Percentiles rank a stretch among this genome's conserved stretches.
Conservation (phyloP, 2,329 filamentous ascomycete genomes). For the Monosporascus cannonballus region DNA sequence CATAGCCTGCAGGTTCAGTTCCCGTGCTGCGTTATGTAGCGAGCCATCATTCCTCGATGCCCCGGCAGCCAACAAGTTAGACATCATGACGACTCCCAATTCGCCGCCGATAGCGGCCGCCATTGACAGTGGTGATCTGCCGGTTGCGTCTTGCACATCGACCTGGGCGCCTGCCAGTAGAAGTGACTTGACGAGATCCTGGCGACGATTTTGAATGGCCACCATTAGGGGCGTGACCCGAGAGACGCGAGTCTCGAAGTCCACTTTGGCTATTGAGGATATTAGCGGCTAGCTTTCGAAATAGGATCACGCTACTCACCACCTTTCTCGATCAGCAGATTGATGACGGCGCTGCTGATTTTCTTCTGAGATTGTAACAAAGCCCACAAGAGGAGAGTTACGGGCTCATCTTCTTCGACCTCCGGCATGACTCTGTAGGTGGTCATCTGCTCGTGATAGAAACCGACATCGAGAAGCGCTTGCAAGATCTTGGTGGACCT, state of each 20-base stretch:
- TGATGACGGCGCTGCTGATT: conserved; percentile 52
- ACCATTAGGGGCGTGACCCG: conserved; percentile 53
- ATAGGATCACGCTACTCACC: conserved; percentile 16
- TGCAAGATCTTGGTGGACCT: conserved; percentile 46
- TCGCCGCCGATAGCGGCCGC: conserved; percentile 51
- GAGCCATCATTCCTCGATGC: conserved; percentile 59
- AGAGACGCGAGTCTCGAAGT: conserved; percentile 45
- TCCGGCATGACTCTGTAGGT: conserved; percentile 37
- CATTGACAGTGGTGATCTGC: conserved; percentile 54
- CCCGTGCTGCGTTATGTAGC: conserved; percentile 57
- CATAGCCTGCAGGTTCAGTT: conserved; percentile 51
- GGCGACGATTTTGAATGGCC: conserved; percentile 48
- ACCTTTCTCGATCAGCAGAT: conserved; percentile 45
- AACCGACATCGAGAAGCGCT: conserved; percentile 49
- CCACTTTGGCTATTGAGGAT: conserved; percentile 43
- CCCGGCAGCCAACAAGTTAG: conserved; percentile 47
- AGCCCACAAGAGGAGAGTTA: conserved; percentile 55
- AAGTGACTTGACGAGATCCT: conserved; percentile 52
- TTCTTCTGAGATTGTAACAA: conserved; percentile 57
- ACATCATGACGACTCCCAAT: conserved; percentile 47
- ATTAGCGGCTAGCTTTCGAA: conserved; percentile 1
- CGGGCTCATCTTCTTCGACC: conserved; percentile 44
- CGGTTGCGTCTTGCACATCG: conserved; percentile 49
- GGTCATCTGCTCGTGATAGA: conserved; percentile 51
- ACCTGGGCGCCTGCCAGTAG: conserved; percentile 54